Conservation (phyloP, 495 filamentous ascomycete species). For the Daldinia concentrica region DNA sequence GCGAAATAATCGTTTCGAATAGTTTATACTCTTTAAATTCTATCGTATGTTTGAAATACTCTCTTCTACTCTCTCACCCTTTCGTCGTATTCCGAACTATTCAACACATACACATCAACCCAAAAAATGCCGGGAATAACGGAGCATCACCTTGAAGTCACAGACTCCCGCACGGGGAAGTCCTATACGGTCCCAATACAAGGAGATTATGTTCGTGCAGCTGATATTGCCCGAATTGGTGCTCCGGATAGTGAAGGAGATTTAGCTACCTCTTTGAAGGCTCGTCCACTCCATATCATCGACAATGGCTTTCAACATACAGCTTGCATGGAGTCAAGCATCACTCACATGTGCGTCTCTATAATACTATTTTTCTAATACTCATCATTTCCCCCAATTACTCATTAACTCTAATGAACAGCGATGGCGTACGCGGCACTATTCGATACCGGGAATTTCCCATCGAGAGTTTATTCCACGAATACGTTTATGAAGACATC, state of each 20-base stretch:
- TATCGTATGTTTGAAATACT: conserved; percentile 12
- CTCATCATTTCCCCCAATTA: not conserved
- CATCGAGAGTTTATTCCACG: conserved; percentile 54
- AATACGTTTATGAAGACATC: conserved; percentile 54
- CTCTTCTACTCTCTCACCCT: not conserved
- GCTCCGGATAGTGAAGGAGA: conserved; percentile 24
- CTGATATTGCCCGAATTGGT: conserved; percentile 37
- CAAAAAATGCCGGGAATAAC: conserved; percentile 17
- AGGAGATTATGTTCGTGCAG: conserved; percentile 35
- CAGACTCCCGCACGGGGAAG: conserved; percentile 45
- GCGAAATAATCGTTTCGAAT: conserved; percentile 8
- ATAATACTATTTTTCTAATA: not conserved
- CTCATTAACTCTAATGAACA: conserved; percentile 3
- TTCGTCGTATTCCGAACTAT: not conserved
- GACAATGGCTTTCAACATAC: conserved; percentile 42
- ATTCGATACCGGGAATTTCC: conserved; percentile 54
- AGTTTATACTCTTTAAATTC: conserved; percentile 7
- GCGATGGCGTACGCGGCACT: conserved; percentile 45
- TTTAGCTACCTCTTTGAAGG: conserved; percentile 14
- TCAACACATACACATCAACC: not conserved
- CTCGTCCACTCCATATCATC: conserved; percentile 28
- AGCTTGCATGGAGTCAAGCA: conserved; percentile 41
- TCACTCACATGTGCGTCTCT: conserved; percentile 35
- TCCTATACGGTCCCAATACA: conserved; percentile 42
- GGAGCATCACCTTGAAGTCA: conserved; percentile 40